Conservation (phyloP, 2,329 filamentous ascomycete genomes). For the Penicillium sp. region DNA sequence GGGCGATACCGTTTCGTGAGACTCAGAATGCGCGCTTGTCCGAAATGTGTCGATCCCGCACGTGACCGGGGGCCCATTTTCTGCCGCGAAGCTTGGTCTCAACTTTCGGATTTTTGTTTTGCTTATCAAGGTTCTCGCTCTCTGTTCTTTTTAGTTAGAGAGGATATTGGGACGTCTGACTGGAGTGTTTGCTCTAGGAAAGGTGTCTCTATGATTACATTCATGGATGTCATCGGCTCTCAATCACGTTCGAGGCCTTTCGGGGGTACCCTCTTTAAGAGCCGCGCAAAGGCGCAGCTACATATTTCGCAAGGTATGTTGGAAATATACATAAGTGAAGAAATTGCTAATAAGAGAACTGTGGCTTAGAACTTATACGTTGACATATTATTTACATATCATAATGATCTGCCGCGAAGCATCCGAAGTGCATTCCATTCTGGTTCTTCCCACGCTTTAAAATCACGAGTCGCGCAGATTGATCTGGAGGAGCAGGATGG, state of each 20-base stretch:
- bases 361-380: neutral
- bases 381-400: neutral
- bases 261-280: constrained; percentile 38
- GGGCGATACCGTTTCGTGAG: constrained; percentile 25
- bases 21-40: constrained; percentile 31
- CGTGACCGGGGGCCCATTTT: constrained; percentile 32
- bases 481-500: neutral
- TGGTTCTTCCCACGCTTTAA: neutral
- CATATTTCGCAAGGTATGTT: constrained; percentile 22
- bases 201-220: constrained; percentile 29
- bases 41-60: constrained; percentile 34
- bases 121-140: neutral
- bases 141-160: neutral
- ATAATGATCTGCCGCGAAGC: neutral
- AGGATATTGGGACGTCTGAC: constrained; percentile 5
- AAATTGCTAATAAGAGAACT: neutral
- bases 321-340: neutral
- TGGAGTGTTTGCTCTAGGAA: constrained; percentile 14
- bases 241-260: constrained; percentile 39
- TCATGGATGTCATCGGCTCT: constrained; percentile 46
- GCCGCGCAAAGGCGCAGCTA: constrained; percentile 30
- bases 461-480: neutral
- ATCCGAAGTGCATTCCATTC: constrained; percentile 7
- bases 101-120: neutral
- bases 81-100: constrained; percentile 17